Conservation (phyloP, 208 protist genomes). For the Leishmania major region DNA sequence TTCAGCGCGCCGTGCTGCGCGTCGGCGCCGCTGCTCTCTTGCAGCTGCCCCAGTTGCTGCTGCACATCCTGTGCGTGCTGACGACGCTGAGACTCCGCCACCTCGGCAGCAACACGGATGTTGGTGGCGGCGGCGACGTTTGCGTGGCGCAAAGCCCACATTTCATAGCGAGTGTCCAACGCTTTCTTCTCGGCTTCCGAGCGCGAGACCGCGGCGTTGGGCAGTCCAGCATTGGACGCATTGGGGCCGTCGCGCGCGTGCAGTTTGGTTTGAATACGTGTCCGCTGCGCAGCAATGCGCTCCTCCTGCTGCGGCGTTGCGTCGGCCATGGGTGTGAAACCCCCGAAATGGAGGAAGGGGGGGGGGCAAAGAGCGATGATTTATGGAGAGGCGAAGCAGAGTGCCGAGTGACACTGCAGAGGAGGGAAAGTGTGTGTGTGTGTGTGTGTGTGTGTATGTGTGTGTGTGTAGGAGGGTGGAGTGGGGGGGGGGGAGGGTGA, state of each 20-base stretch:
- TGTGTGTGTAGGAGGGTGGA: too few relatives aligned
- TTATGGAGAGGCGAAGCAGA: background rate
- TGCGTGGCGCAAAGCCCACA: conserved; percentile 46
- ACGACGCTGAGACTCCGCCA: conserved; percentile 76
- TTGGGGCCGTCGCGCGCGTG: conserved; percentile 9
- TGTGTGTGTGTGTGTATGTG: too few relatives aligned
- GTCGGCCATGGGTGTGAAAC: conserved; percentile 13
- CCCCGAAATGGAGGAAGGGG: background rate
- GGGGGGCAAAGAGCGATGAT: background rate
- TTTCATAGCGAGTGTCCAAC: conserved; percentile 42
- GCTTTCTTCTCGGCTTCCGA: conserved; percentile 49
- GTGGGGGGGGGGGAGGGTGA: too few relatives aligned
- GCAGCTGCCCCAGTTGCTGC: conserved; percentile 40
- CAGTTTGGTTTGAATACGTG: conserved; percentile 39
- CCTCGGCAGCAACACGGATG: conserved; percentile 59
- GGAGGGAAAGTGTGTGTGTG: too few relatives aligned
- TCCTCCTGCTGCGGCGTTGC: conserved; percentile 43
- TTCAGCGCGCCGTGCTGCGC: conserved; percentile 69
- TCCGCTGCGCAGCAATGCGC: conserved; percentile 61
- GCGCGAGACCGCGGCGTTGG: conserved; percentile 1
- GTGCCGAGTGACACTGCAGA: background rate
- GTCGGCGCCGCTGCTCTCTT: conserved; percentile 64
- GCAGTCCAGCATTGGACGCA: conserved; percentile 1
- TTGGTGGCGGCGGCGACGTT: conserved; percentile 60
- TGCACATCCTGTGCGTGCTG: conserved; percentile 45